phyloP scores from a whole-genome alignment of 768 basidiomycete genomes.

The Leucosporidium yakuticum region DNA sequence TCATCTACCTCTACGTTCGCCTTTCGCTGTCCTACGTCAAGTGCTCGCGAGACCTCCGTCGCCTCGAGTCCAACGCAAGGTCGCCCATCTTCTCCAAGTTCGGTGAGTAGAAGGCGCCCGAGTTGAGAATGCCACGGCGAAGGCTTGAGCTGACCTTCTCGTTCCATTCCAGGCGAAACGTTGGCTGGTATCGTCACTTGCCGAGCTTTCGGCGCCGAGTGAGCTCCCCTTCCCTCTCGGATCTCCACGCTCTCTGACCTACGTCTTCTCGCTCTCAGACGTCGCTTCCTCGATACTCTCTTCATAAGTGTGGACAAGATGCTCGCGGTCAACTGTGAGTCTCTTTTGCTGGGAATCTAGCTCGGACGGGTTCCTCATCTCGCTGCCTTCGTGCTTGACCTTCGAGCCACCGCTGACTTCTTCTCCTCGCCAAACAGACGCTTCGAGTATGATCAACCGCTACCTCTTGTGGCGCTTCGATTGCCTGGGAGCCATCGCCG shows the following conservation, averaged over 20 bases:
- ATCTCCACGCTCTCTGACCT: neutral
- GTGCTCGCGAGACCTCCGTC: conserved; percentile 60
- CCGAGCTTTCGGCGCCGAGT: conserved; percentile 45
- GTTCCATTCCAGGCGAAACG: conserved; percentile 38
- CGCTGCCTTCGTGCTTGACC: conserved; percentile 51
- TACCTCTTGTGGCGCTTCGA: conserved; percentile 35
- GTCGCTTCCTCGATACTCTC: conserved; percentile 65
- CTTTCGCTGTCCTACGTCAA: conserved; percentile 59
- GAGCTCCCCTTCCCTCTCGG: too few species aligned
- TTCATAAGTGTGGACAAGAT: conserved; percentile 62
- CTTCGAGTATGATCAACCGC: conserved; percentile 16
- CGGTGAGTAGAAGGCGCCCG: too few species aligned
- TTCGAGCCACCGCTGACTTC: conserved; percentile 41
- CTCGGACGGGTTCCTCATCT: too few species aligned
- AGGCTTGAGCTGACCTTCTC: too few species aligned
- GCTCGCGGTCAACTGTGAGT: conserved; percentile 49
- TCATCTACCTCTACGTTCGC: conserved; percentile 61
- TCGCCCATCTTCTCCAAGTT: conserved; percentile 45
- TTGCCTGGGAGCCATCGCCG: conserved; percentile 62
- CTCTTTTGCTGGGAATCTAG: too few species aligned
- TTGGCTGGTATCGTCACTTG: conserved; percentile 44
- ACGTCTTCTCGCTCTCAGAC: conserved; percentile 36
- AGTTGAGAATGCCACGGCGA: too few species aligned
- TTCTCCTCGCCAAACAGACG: conserved; percentile 39
- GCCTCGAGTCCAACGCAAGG: conserved; percentile 42